These are phyloP conservation scores for Wickerhamomyces hampshirensis DNA, from an alignment of 805 yeast species.

Conservation along the genomic window DNA sequence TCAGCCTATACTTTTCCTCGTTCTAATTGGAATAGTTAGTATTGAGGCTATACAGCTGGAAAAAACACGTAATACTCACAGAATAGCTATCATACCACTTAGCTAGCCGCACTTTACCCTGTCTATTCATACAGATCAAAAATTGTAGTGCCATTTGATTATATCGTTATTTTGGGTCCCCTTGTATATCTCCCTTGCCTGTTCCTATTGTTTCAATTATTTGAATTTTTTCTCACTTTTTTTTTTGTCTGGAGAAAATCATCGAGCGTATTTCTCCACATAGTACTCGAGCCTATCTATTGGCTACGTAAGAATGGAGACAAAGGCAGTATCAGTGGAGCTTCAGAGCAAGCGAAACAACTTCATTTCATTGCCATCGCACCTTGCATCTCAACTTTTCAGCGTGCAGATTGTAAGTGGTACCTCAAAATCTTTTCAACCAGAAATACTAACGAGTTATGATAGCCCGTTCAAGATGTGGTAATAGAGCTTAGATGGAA, in stretches of 20 bases:
- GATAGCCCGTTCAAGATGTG: slow-evolving; percentile 45
- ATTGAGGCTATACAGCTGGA: slow-evolving; percentile 23
- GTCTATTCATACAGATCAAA: slow-evolving; percentile 80
- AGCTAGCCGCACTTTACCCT: slow-evolving; percentile 85
- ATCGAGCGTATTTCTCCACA: neutral
- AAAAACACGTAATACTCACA: slow-evolving; percentile 24
- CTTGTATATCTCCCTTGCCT: no score
- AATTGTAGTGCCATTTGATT: slow-evolving; percentile 71
- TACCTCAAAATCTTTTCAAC: no score
- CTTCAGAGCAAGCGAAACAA: slow-evolving; percentile 39
- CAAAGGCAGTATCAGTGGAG: slow-evolving; percentile 23
- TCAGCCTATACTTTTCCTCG: slow-evolving; percentile 41
- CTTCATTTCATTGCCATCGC: slow-evolving; percentile 50
- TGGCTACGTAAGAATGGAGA: slow-evolving; percentile 1
- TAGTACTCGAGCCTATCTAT: neutral
- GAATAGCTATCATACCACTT: slow-evolving; percentile 62
- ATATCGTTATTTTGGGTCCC: neutral
- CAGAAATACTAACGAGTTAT: slow-evolving; percentile 12
- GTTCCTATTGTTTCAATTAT: neutral
- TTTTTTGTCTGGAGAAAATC: neutral
- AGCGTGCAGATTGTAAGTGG: neutral
- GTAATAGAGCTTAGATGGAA: slow-evolving; percentile 42
- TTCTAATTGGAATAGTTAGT: slow-evolving; percentile 30
- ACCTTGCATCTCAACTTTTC: slow-evolving; percentile 39
- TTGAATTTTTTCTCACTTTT: neutral